Base-by-base conservation (phyloP, 2,329 filamentous ascomycete genomes). In the Penicillium paneum region DNA sequence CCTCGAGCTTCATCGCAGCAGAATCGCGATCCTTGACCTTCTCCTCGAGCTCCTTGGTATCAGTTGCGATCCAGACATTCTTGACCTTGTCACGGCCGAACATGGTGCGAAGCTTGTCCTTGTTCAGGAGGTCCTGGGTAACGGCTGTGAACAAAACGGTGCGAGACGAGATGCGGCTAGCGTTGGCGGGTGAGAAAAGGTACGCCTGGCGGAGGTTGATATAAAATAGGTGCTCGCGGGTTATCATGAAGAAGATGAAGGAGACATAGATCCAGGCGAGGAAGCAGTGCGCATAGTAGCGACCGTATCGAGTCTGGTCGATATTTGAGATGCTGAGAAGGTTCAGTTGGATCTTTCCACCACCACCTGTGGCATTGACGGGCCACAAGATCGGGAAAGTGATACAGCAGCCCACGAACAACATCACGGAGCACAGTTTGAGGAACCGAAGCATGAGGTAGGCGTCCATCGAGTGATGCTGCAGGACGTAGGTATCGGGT, bases 171-270 rank as follows among this genome's bases (percentile, higher is more conserved):
- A 97, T 85, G 54, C 92, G 89, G 66, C 87, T 88, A 49, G 91
- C 83, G 70, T 95, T 95, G 44, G 89, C 79, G 11, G 91, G 91
- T 11, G 91, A 92, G 52, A 95, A 83, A 38, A 95, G 83, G 75
- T 95, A 97, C 0, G 93, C 93, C 75, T 97, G 93, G 59, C 92
- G 89, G 48, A 97, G 76, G 67, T 95, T 96, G 78, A 97, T 88
- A 74, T 90, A 96, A 81, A 87, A 96, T 64, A 97, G 88, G 69
- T 85, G 87, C 73, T 97, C 93, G 54, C 93, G 84, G 52, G 91
- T 88, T 59, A 97, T 84, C 67, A 90, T 87, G 74, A 90, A 94
- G 72, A 97, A 87, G 61, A 97, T 81, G 69, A 97, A 97, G 42
- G 83, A 84, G 72, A 89, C 91, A 75, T 90, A 97, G 46, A 92